Evolutionary conservation across 352 stramenopile genomes (phyloP), one percentile per base, ranked within the genome.

Genomic region (Pythium sukuiense): DNA sequence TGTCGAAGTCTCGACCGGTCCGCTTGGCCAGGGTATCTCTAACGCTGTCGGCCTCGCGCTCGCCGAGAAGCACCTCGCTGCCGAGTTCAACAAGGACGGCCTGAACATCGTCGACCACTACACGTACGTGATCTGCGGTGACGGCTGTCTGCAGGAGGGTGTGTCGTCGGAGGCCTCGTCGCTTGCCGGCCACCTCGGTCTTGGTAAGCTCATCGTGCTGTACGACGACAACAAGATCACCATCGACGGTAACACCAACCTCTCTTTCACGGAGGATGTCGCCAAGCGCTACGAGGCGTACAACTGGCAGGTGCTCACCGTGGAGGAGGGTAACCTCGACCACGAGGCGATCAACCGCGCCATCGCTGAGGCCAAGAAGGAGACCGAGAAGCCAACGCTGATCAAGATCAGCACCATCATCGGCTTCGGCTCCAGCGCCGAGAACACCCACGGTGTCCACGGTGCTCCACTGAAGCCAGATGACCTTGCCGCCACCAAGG

Each of bases 211-310:
- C 58, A 99, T 99, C 76, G 96, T 99, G 50, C 80, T 99, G 13
- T 99, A 99, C 82, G 98, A 99, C 73, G 97, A 99, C 83, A 99
- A 99, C 81, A 87, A 98, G 69, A 99, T 99, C 81, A 99, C 97
- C 29, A 99, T 99, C 81, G 97, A 99, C 79, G 97, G 97, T 69
- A 71, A 86, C 73, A 99, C 97, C 18, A 80, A 92, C 57, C 70
- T 99, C 43, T 97, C 89, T 65, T 99, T 99, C 82, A 99, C 98
- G 3, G 98, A 99, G 73, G 96, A 99, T 77, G 97, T 99, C 55
- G 65, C 83, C 69, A 99, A 97, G 85, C 88, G 97, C 63, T 99
- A 99, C 77, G 97, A 99, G 76, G 85, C 98, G 27, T 99, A 99
- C 82, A 92, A 91, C 75, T 99, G 98, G 98, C 96, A 99, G 68